Percentiles rank a stretch among this genome's conserved stretches.
These are phyloP conservation scores for Crepidotus variabilis DNA, from an alignment of 768 basidiomycete genomes.

Conservation along the genomic window DNA sequence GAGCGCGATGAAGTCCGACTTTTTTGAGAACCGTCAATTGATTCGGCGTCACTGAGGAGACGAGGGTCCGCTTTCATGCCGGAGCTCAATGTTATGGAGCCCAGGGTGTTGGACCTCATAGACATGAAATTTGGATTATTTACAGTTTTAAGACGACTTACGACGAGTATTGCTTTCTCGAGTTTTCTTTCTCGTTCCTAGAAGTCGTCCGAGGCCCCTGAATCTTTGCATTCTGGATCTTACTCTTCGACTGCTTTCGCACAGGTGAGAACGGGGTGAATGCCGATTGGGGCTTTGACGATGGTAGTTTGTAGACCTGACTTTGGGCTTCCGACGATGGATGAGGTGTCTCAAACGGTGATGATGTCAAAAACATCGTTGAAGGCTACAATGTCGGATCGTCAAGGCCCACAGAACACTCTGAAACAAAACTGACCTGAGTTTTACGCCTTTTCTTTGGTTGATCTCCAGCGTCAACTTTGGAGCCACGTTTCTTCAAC, in stretches of 20 bases:
- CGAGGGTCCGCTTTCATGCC: neutral
- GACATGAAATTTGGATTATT: neutral
- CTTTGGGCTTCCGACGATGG: constrained; percentile 15
- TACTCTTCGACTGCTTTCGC: constrained; percentile 1
- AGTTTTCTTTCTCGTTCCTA: constrained; percentile 8
- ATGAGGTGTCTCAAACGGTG: constrained; percentile 18
- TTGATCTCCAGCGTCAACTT: neutral
- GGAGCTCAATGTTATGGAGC: constrained; percentile 1
- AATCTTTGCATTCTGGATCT: constrained; percentile 6
- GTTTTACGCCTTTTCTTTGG: constrained; percentile 2
- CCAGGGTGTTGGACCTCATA: neutral
- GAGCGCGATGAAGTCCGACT: constrained; percentile 1
- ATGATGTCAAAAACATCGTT: constrained; percentile 1
- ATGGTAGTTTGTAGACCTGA: constrained; percentile 17
- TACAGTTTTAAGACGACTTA: neutral
- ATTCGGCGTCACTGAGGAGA: neutral
- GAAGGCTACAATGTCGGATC: neutral
- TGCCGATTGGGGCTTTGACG: constrained; percentile 14
- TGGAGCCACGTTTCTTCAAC: neutral
- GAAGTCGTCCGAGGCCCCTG: constrained; percentile 7
- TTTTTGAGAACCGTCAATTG: neutral
- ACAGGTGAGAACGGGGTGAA: constrained; percentile 14
- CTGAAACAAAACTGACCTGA: neutral
- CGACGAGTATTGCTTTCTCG: neutral
- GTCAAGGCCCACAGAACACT: neutral